Base-by-base conservation (phyloP, 2,329 filamentous ascomycete genomes). In the Colletotrichum caudatum region DNA sequence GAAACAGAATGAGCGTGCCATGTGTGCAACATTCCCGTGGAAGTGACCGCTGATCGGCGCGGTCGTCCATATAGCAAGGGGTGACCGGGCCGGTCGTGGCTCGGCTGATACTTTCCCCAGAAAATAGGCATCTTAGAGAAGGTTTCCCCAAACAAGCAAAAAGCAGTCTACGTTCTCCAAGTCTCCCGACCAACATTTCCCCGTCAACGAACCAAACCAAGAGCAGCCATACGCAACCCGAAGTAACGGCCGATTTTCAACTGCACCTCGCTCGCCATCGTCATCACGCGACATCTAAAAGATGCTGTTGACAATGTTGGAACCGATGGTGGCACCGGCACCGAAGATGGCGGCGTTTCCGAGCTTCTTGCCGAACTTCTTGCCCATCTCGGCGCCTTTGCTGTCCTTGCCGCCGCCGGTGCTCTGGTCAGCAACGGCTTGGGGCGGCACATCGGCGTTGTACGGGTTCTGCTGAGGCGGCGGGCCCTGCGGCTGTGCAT, bases 301-400 rank as follows among this genome's bases (percentile, higher is more conserved):
- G 76, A 97, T 97, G 74, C 92, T 90, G 82, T 97, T 96, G 76
- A 97, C 94, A 79, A 97, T 90, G 79, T 97, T 96, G 76, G 92
- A 90, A 79, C 95, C 95, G 74, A 97, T 92, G 1, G 94, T 96
- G 60, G 95, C 95, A 81, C 95, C 95, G 59, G 95, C 95, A 81
- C 95, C 95, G 77, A 97, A 97, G 76, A 98, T 94, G 37, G 94
- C 94, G 56, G 88, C 87, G 76, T 91, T 91, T 8, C 95, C 95
- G 56, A 85, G 76, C 87, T 98, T 98, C 89, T 97, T 97, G 75
- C 95, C 95, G 82, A 98, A 93, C 84, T 98, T 98, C 90, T 97
- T 97, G 67, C 94, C 94, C 67, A 91, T 89, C 81, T 94, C 87
- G 74, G 90, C 87, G 20, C 91, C 84, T 84, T 96, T 96, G 79